Evolutionary conservation across 805 yeast genomes (phyloP), one percentile per base, ranked within the genome.

Genomic region (Saccharomyces eubayanus): DNA sequence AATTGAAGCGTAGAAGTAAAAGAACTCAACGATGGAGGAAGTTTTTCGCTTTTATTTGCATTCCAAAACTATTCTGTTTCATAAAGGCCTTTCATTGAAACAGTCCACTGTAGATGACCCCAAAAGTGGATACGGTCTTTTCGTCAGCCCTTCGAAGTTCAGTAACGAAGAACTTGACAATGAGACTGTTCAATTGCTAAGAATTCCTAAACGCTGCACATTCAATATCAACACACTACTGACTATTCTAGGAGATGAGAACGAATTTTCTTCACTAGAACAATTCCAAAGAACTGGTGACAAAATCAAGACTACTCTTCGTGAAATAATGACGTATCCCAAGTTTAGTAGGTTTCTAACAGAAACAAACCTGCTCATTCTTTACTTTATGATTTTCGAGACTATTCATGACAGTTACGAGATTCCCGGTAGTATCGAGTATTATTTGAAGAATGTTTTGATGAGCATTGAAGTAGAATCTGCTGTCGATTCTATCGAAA

Each of bases 161-260:
- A 11, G 47, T 3, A 8, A 9, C 16, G 10, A 28, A 6, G 24
- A 55, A 40, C 14, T 50, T 14, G 11, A 46, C 2, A 50, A 51
- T 11, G 63, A 55, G 0, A 53, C 59, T 2, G 50, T 72, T 14
- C 76, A 70, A 51, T 57, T 78, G 8, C 51, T 78, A 51, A 61
- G 80, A 49, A 62, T 78, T 1, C 78, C 80, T 0, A 52, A 58
- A 5, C n/a, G 31, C 0, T 49, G 62, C 6, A 62, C 72, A 0
- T 62, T 74, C 20, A 71, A 72, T 49, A 62, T 77, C 8, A 66
- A 62, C 46, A 55, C 67, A 0, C 31, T 62, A 0, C 57, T 63
- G 45, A 51, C 55, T 3, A 52, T 68, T 9, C 43, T 65, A 9
- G 50, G 54, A 1, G 61, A 62, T 43, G 47, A 50, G 6, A 59